Percentiles rank a stretch among this genome's conserved stretches.
These are phyloP conservation scores for Climacium dendroides DNA, from an alignment of 225 moss, liverwort and hornwort genomes.

Conservation along the genomic window DNA sequence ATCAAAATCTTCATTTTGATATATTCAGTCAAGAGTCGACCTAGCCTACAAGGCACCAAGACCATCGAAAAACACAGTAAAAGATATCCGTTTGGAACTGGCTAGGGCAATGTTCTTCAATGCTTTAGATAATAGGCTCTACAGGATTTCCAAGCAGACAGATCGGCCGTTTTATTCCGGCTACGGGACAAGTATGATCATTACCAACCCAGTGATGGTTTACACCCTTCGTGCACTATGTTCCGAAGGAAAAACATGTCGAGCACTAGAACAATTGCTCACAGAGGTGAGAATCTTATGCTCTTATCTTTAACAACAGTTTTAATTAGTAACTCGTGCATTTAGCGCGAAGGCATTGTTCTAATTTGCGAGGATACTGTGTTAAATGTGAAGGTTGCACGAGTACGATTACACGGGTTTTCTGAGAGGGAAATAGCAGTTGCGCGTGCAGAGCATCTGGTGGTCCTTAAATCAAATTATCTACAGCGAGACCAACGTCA, in stretches of 20 bases:
- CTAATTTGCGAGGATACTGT: neutral
- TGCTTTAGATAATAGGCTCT: slow-evolving; percentile 50
- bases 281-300: slow-evolving; percentile 30
- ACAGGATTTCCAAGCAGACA: slow-evolving; percentile 57
- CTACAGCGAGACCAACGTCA: slow-evolving; percentile 57
- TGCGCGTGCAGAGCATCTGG: slow-evolving; percentile 34
- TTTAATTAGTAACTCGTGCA: neutral
- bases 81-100: slow-evolving; percentile 32
- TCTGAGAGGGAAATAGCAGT: slow-evolving; percentile 69
- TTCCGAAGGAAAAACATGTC: slow-evolving; percentile 49
- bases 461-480: slow-evolving; percentile 48
- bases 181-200: neutral
- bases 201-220: slow-evolving; percentile 4
- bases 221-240: slow-evolving; percentile 44
- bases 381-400: slow-evolving; percentile 39
- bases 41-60: slow-evolving; percentile 53
- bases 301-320: neutral
- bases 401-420: slow-evolving; percentile 61
- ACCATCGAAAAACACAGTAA: slow-evolving; percentile 9
- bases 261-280: slow-evolving; percentile 68
- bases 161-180: slow-evolving; percentile 61
- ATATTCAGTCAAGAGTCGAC: slow-evolving; percentile 45
- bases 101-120: slow-evolving; percentile 44
- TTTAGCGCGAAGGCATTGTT: neutral
- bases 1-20: neutral